Percentiles rank a stretch among this genome's conserved stretches.
Conservation (phyloP, 2,329 filamentous ascomycete genomes). For the Fusarium mexicanum region DNA sequence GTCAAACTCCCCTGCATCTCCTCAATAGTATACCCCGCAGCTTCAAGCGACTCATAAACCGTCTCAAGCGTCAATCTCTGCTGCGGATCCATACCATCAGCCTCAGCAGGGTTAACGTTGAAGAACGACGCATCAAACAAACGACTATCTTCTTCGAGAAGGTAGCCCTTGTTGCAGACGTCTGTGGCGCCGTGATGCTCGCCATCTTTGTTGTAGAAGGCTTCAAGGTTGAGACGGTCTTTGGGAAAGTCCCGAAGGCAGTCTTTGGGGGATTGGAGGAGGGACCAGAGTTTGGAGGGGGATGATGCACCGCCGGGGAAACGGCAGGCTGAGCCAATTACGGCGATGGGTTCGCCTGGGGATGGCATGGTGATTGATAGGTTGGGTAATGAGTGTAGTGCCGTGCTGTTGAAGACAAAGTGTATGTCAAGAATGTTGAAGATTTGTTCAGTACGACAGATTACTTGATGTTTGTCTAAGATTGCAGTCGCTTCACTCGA, state of each 20-base stretch:
- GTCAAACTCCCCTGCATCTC: constrained; percentile 25
- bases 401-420: background rate
- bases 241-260: constrained; percentile 5
- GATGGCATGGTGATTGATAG: background rate
- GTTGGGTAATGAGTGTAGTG: background rate
- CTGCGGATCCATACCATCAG: constrained; percentile 53
- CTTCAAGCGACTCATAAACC: constrained; percentile 54
- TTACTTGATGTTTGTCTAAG: background rate
- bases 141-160: constrained; percentile 42
- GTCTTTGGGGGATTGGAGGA: constrained; percentile 7
- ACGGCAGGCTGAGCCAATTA: constrained; percentile 24
- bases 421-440: background rate
- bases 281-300: constrained; percentile 28
- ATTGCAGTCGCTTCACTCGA: background rate
- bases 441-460: background rate
- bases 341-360: constrained; percentile 9
- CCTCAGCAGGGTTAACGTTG: constrained; percentile 50
- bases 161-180: constrained; percentile 46
- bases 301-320: constrained; percentile 25
- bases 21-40: constrained; percentile 47
- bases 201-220: constrained; percentile 36
- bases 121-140: constrained; percentile 53
- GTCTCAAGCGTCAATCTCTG: constrained; percentile 53
- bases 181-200: constrained; percentile 43
- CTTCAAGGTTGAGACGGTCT: constrained; percentile 35